phyloP scores from a whole-genome alignment of 768 basidiomycete species.

The Boletus barrowsii region DNA sequence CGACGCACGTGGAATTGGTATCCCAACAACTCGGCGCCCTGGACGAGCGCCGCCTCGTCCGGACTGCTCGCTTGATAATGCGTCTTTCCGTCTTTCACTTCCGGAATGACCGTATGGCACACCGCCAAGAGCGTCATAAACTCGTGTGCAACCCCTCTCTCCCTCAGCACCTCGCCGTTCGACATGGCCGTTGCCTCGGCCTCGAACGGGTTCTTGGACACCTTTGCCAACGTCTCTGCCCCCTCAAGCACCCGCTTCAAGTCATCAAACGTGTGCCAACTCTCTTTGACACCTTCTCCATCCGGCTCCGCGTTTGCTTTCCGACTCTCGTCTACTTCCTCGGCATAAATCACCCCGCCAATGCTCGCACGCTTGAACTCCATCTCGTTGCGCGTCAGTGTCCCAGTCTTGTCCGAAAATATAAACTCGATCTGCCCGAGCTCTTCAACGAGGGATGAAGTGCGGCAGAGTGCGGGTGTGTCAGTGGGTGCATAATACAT shows the following conservation, averaged over 20 bases:
- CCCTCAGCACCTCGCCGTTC: constrained; percentile 6
- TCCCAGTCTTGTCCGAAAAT: constrained; percentile 94
- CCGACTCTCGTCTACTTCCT: constrained; percentile 84
- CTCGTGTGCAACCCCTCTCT: constrained; percentile 60
- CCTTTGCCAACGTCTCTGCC: constrained; percentile 4
- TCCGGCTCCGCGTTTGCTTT: constrained; percentile 52
- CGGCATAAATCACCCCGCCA: constrained; percentile 86
- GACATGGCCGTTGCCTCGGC: constrained; percentile 25
- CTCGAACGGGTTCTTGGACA: constrained; percentile 55
- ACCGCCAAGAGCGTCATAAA: constrained; percentile 86
- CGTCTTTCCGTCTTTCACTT: constrained; percentile 84
- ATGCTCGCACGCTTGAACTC: constrained; percentile 91
- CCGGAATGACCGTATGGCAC: constrained; percentile 98
- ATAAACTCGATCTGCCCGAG: constrained; percentile 97
- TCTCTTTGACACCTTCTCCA: constrained; percentile 40
- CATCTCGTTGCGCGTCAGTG: constrained; percentile 97
- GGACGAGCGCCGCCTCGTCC: constrained; percentile 94
- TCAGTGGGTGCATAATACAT: constrained; percentile 97
- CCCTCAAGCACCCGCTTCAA: constrained; percentile 56
- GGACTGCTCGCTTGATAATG: constrained; percentile 96
- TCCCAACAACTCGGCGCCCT: constrained; percentile 88
- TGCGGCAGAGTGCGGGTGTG: constrained; percentile 96
- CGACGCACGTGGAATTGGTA: constrained; percentile 88
- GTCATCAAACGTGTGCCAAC: constrained; percentile 80
- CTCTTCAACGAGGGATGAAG: constrained; percentile 96